Conservation (phyloP, 2,329 filamentous ascomycete species). For the Colletotrichum sp. region DNA sequence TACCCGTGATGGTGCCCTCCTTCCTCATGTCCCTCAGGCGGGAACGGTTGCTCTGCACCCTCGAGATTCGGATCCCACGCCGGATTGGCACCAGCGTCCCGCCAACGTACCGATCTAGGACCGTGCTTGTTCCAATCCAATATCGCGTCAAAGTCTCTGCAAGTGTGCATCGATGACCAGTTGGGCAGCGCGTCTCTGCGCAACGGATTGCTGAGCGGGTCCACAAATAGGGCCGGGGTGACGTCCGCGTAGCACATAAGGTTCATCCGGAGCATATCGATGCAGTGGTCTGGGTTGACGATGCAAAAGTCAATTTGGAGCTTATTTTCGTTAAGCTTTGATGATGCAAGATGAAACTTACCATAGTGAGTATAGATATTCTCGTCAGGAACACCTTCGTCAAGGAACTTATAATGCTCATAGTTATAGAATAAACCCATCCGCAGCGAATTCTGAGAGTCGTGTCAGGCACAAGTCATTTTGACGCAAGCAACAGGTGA, state of each 20-base stretch:
- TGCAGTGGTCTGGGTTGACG: background rate
- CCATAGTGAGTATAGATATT: constrained; percentile 7
- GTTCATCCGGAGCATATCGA: constrained; percentile 15
- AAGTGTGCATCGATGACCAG: constrained; percentile 17
- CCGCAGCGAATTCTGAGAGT: background rate
- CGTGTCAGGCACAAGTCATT: background rate
- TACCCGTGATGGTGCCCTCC: background rate
- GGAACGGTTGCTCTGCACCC: constrained; percentile 7
- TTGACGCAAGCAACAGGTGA: fast-evolving
- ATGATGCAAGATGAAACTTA: background rate
- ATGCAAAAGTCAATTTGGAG: background rate
- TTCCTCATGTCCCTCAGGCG: background rate
- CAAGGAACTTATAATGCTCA: constrained; percentile 1
- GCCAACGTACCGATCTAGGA: constrained; percentile 11
- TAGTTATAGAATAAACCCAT: constrained; percentile 8
- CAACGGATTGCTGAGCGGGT: background rate
- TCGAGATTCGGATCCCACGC: constrained; percentile 2
- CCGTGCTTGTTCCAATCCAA: constrained; percentile 15
- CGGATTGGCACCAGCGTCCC: constrained; percentile 10
- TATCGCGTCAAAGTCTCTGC: constrained; percentile 15
- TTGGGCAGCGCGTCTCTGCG: constrained; percentile 6
- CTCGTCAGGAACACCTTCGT: constrained; percentile 10
- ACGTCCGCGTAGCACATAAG: constrained; percentile 9
- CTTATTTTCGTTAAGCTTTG: background rate
- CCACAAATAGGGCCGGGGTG: constrained; percentile 11